Percentiles rank a stretch among this genome's conserved stretches.
Conservation (phyloP, 176 grass and related monocot genomes). For the Zoysia japonica region DNA sequence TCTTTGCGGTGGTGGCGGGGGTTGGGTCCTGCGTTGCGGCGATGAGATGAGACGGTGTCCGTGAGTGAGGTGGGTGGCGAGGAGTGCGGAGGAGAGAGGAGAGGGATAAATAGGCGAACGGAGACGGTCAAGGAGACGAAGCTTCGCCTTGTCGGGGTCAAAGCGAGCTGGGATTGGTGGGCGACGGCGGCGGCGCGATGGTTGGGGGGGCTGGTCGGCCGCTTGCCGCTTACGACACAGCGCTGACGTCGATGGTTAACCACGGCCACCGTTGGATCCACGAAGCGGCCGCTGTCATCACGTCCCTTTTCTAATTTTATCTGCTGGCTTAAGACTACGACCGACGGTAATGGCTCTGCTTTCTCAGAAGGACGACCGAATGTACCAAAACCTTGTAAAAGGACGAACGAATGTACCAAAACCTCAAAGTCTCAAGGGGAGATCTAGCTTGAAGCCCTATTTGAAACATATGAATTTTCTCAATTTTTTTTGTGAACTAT, state of each 20-base stretch:
- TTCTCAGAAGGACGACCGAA: too few relatives aligned
- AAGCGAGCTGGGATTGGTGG: not conserved
- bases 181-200: slow-evolving; percentile 2
- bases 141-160: slow-evolving; percentile 11
- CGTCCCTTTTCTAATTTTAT: not conserved
- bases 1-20: not conserved
- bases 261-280: slow-evolving; percentile 19
- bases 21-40: not conserved
- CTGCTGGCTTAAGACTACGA: too few relatives aligned
- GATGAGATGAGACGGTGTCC: not conserved
- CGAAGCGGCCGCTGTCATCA: not conserved
- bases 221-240: not conserved
- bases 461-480: too few relatives aligned
- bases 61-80: not conserved
- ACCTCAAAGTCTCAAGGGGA: too few relatives aligned
- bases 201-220: slow-evolving; percentile 21
- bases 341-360: too few relatives aligned
- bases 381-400: too few relatives aligned
- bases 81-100: not conserved
- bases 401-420: too few relatives aligned
- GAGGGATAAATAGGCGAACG: slow-evolving; percentile 8
- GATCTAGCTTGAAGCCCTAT: too few relatives aligned
- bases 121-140: slow-evolving; percentile 4
- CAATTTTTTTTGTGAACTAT: too few relatives aligned
- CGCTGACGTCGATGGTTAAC: not conserved